Percentiles rank a stretch among this genome's conserved stretches.
These are phyloP conservation scores for Yarrowia hollandica DNA, from an alignment of 805 yeast species.

Conservation along the genomic window DNA sequence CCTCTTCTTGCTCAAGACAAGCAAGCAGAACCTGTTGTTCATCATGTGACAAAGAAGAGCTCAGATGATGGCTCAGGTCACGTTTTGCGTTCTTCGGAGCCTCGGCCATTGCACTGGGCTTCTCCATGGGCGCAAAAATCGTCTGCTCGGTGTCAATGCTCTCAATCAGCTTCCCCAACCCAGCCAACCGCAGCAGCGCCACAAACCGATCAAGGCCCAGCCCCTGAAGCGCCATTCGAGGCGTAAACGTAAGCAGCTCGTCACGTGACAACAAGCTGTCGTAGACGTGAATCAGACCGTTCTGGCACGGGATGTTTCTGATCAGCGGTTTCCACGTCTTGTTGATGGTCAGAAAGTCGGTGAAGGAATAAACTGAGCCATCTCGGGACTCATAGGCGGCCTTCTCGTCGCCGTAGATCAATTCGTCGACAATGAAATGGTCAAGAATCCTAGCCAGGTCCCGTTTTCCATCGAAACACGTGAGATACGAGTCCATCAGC, in stretches of 20 bases:
- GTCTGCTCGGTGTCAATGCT: constrained; percentile 54
- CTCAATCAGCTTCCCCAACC: constrained; percentile 56
- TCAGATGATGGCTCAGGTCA: neutral
- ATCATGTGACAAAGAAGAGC: neutral
- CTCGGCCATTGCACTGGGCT: neutral
- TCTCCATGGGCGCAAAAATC: constrained; percentile 52
- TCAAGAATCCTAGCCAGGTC: constrained; percentile 41
- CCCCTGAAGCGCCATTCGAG: constrained; percentile 60
- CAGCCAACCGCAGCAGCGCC: constrained; percentile 64
- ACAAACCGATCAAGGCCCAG: constrained; percentile 63
- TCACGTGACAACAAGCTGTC: constrained; percentile 39
- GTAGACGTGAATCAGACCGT: constrained; percentile 55
- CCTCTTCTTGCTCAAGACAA: neutral
- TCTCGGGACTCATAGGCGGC: constrained; percentile 36
- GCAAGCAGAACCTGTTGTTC: neutral
- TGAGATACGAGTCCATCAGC: constrained; percentile 51
- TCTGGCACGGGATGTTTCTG: constrained; percentile 48
- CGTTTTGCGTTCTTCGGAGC: neutral
- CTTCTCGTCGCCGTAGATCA: constrained; percentile 35
- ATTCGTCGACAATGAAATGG: constrained; percentile 48
- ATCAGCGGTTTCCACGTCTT: constrained; percentile 40
- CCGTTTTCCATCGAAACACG: constrained; percentile 27
- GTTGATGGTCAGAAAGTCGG: constrained; percentile 42
- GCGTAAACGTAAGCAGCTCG: constrained; percentile 46
- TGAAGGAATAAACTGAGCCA: constrained; percentile 42